phyloP scores from a whole-genome alignment of 106 monocot species.

The Acorus gramineus region DNA sequence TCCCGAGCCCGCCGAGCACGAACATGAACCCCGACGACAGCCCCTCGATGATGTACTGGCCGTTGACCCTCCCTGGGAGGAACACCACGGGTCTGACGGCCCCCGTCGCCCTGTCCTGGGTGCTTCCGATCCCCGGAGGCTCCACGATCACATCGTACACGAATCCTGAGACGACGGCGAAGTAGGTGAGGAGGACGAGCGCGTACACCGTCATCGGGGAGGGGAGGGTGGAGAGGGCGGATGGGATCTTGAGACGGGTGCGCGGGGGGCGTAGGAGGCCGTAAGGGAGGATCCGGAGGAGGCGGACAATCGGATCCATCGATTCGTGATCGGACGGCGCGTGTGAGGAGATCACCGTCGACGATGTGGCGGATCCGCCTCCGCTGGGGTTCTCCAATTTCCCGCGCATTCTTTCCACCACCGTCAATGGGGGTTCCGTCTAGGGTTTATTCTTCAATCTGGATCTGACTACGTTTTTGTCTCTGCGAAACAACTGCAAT shows the following conservation, averaged over 20 bases:
- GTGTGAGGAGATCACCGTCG: slow-evolving; percentile 1
- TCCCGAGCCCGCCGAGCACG: slow-evolving; percentile 69
- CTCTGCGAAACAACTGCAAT: no score
- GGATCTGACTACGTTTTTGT: no score
- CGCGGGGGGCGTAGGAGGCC: slow-evolving; percentile 71
- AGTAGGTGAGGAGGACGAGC: slow-evolving; percentile 82
- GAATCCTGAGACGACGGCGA: slow-evolving; percentile 82
- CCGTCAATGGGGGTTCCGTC: no score
- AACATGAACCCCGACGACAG: slow-evolving; percentile 98
- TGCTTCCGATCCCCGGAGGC: slow-evolving; percentile 91
- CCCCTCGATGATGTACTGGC: slow-evolving; percentile 96
- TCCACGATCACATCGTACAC: slow-evolving; percentile 97
- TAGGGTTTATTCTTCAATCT: no score
- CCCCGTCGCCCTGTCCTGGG: slow-evolving; percentile 60
- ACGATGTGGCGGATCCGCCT: slow-evolving; percentile 5
- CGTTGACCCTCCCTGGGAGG: slow-evolving; percentile 83
- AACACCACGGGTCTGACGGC: slow-evolving; percentile 78
- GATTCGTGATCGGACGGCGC: slow-evolving; percentile 17
- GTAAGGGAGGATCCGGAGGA: slow-evolving; percentile 63
- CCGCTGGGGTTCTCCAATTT: slow-evolving; percentile 20
- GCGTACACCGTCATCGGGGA: slow-evolving; percentile 63
- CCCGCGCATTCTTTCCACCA: background rate
- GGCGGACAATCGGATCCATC: slow-evolving; percentile 46
- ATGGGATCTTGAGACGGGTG: slow-evolving; percentile 73
- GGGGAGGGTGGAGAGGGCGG: slow-evolving; percentile 43